phyloP scores from a whole-genome alignment of 257 asterid species.

The Forsythia suspensa region DNA sequence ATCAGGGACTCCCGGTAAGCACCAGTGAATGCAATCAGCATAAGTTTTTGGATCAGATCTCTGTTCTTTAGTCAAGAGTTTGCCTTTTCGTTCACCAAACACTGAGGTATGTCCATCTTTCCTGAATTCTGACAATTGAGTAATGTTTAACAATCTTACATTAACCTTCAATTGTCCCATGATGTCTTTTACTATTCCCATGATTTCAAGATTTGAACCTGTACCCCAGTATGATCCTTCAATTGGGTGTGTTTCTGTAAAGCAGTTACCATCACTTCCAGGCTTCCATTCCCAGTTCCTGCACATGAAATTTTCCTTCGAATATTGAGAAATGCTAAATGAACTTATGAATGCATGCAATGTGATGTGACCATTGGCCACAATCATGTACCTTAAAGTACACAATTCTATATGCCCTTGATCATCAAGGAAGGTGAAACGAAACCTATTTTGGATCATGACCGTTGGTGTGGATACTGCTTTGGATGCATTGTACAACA shows the following conservation, averaged over 20 bases:
- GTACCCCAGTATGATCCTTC: constrained; percentile 76
- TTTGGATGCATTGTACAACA: no score
- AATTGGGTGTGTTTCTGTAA: constrained; percentile 62
- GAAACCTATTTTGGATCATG: no score
- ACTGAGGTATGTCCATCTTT: constrained; percentile 83
- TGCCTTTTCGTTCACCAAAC: constrained; percentile 76
- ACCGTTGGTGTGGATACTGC: no score
- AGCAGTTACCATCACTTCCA: constrained; percentile 82
- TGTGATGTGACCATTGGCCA: not conserved
- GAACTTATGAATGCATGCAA: not conserved
- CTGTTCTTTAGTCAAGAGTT: constrained; percentile 73
- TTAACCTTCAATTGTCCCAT: constrained; percentile 37
- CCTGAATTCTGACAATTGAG: constrained; percentile 79
- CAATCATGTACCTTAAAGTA: no score
- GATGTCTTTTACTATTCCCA: constrained; percentile 58
- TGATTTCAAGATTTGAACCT: constrained; percentile 74
- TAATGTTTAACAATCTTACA: constrained; percentile 64
- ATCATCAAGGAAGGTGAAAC: no score
- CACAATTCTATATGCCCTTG: no score
- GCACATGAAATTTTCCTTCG: not conserved
- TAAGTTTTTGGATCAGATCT: constrained; percentile 60
- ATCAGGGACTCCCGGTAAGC: constrained; percentile 94
- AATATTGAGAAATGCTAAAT: not conserved
- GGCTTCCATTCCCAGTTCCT: constrained; percentile 97
- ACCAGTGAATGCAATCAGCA: constrained; percentile 99